Evolutionary conservation across 2,329 filamentous ascomycete species (phyloP), one percentile per base, ranked within the genome.

Genomic region (Trichoderma asperellum): DNA sequence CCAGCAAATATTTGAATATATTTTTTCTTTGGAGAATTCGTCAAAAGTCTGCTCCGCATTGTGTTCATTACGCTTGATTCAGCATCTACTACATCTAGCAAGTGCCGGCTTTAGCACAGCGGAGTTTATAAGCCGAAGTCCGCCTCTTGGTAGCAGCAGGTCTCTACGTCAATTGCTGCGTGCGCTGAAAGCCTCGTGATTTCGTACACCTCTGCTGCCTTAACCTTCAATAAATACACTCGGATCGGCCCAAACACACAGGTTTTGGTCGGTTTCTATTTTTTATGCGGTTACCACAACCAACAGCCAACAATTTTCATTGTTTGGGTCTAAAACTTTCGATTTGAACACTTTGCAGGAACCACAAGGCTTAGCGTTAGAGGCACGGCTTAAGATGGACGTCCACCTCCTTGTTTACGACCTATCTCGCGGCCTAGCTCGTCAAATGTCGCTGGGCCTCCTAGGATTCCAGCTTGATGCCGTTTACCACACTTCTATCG

Each of bases 401-500:
- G 90, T 95, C 61, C 85, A 92, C 75, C 83, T 95, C 34, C 89
- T 94, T 69, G 86, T 94, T 47, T 95, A 95, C 76, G 92, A 95
- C 81, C 84, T 95, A 59, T 94, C 92, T 1, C 80, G 79, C n/a
- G 87, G 87, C 24, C 74, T 89, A 53, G 86, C 86, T 16, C 82
- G 83, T 11, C 82, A 88, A 73, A 82, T 88, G 81, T 88, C 86
- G 21, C 79, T 82, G 81, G 79, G 83, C 71, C 73, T 85, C 67
- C 78, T 89, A 11, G 82, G 86, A 18, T 85, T 88, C 73, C 83
- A 86, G 64, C 92, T 97, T 61, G 95, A 98, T 79, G 96, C 96
- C 66, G 89, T 99, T 65, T 98, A 98, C 74, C 96, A 99, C 79
- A 98, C 96, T 0, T 93, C 94, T 0, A 89, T 99, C 66, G 91